Evolutionary conservation across 768 basidiomycete species (phyloP).

Genomic region (Tubosaeta brunneosetosa): DNA sequence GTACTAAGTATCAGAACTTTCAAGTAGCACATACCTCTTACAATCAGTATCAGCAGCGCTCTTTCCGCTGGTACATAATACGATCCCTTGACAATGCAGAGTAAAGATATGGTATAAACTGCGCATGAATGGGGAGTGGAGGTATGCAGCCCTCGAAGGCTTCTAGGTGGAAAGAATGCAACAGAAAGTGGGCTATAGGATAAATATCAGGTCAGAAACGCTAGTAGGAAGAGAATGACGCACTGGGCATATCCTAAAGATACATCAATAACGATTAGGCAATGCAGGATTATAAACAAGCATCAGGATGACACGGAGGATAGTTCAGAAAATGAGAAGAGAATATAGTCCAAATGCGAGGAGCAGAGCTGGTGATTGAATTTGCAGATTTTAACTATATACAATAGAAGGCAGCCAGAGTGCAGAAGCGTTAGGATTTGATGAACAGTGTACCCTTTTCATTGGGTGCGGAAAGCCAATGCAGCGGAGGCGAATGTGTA

Average conservation of each 20-base stretch:
- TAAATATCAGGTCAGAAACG: not conserved
- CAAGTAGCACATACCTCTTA: not conserved
- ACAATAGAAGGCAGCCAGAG: slow-evolving; percentile 1
- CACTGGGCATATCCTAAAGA: not conserved
- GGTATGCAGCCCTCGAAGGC: not conserved
- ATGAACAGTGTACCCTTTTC: not conserved
- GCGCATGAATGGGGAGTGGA: not conserved
- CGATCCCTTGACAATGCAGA: slow-evolving; percentile 1
- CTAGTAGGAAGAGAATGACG: too few relatives aligned
- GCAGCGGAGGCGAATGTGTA: not conserved
- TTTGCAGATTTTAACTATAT: slow-evolving; percentile 2
- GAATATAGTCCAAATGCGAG: not conserved
- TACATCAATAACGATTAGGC: slow-evolving; percentile 2
- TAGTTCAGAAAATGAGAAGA: not conserved
- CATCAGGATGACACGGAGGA: not conserved
- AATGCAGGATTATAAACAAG: not conserved
- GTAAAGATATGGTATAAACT: slow-evolving; percentile 1
- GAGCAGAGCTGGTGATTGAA: not conserved
- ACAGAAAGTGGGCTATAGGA: not conserved
- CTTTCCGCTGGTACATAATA: not conserved
- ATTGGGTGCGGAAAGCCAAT: not conserved
- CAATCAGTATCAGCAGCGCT: not conserved
- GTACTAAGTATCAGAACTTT: not conserved
- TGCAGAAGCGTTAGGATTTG: not conserved
- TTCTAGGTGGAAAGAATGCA: not conserved